Conservation (phyloP, 495 filamentous ascomycete species). For the Lasiosphaeria hispida region DNA sequence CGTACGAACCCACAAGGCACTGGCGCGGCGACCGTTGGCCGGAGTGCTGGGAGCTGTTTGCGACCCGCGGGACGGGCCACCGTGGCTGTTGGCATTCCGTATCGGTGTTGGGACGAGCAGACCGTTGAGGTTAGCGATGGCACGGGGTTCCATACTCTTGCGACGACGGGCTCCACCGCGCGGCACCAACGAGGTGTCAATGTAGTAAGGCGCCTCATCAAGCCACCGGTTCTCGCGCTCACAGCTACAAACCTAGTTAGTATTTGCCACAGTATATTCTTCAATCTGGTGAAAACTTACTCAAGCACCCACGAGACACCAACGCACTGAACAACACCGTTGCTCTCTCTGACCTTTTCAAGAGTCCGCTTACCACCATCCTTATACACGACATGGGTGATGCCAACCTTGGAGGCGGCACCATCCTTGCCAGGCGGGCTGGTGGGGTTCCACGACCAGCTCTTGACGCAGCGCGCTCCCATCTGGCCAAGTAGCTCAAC, state of each 20-base stretch:
- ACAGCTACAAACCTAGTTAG: conserved; percentile 53
- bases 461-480: conserved; percentile 79
- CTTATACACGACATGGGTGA: conserved; percentile 95
- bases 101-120: conserved; percentile 51
- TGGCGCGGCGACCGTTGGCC: conserved; percentile 45
- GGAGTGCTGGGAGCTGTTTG: conserved; percentile 35
- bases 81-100: conserved; percentile 27
- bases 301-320: conserved; percentile 87
- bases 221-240: conserved; percentile 77
- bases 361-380: conserved; percentile 84
- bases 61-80: conserved; percentile 32
- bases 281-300: conserved; percentile 47
- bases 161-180: conserved; percentile 74
- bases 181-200: conserved; percentile 69
- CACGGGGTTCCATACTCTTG: conserved; percentile 89
- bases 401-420: conserved; percentile 61
- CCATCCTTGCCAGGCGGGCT: conserved; percentile 32
- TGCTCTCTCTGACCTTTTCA: conserved; percentile 76
- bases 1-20: conserved; percentile 49
- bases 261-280: neutral
- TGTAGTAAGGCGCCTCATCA: conserved; percentile 64
- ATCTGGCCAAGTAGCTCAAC: conserved; percentile 76
- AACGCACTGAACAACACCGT: conserved; percentile 76
- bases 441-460: conserved; percentile 79
- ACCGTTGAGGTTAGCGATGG: conserved; percentile 70